These are phyloP conservation scores for Penicillium lagena DNA, from an alignment of 495 filamentous ascomycete genomes.

Conservation along the genomic window DNA sequence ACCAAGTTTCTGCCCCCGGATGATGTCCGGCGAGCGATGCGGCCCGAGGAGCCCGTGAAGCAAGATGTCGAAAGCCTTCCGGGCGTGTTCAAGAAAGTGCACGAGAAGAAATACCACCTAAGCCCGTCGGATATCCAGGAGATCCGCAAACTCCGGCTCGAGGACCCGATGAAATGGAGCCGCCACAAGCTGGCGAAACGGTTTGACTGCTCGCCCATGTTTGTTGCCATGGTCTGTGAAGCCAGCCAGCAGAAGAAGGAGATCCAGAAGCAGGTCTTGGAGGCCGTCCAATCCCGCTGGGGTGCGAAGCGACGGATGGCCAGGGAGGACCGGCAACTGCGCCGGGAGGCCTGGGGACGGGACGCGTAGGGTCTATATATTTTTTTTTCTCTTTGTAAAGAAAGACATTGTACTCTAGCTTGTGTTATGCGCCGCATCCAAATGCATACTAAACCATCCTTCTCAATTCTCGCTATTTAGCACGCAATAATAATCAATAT, in stretches of 20 bases:
- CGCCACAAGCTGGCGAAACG: conserved; percentile 60
- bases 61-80: conserved; percentile 38
- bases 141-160: conserved; percentile 62
- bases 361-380: conserved; percentile 29
- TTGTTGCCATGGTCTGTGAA: conserved; percentile 55
- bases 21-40: conserved; percentile 64
- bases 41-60: conserved; percentile 16
- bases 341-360: conserved; percentile 52
- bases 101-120: conserved; percentile 72
- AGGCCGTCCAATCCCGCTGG: conserved; percentile 65
- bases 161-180: conserved; percentile 69
- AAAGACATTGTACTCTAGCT: conserved; percentile 14
- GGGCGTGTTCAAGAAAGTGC: conserved; percentile 42
- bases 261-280: conserved; percentile 47
- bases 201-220: conserved; percentile 71
- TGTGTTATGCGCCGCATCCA: no score
- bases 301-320: conserved; percentile 63
- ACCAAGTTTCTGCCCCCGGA: conserved; percentile 77
- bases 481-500: conserved; percentile 21
- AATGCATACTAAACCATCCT: no score
- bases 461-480: neutral
- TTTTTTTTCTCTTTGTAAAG: conserved; percentile 3
- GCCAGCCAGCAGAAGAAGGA: conserved; percentile 41
- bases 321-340: conserved; percentile 64
- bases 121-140: conserved; percentile 66